Base-by-base conservation (phyloP, 805 yeast species). In the Saturnispora diversa region DNA sequence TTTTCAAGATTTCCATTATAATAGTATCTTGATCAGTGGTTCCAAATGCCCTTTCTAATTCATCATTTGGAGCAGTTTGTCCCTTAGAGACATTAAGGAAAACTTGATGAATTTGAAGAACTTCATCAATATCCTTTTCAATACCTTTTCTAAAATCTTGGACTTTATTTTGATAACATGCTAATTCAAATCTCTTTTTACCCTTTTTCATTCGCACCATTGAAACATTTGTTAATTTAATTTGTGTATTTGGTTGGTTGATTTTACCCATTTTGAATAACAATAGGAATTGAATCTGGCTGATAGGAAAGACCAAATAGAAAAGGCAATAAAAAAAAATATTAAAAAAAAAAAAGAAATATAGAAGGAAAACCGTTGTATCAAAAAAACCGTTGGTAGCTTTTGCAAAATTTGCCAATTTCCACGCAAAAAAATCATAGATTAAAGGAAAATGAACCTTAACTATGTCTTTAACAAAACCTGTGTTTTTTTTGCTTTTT, bases 81-180 rank as follows among this genome's bases (percentile, higher is more conserved):
- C 98, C 98, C 55, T 92, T 92, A 12, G 95, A 85, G 0, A 88
- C 97, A 55, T 92, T 92, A 26, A 77, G 58, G 54, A 92, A 92
- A 1, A 92, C 94, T 59, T 84, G 95, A n/a, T 87, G 95, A 39
- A 92, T 86, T 59, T 92, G 98, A 27, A 92, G 66, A 2, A 92
- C 98, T 56, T 92, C 98, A 63, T 92, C 97, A 7, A 92, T 59
- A 57, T 92, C 96, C 50, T 85, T 90, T 55, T 92, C 98, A 58
- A 84, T 77, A 44, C 82, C 84, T 46, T 75, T 72, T 51, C 97
- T 70, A 77, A 87, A 92, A 59, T 92, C 98, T 59, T 90, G 97
- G 5, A 92, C 96, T 56, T 92, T 92, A 54, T 92, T 92, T 55
- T 85, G 95, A 59, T 92, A 92, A 56, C 98, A 92, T 0, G 97